Evolutionary conservation across 306 rosid genomes (phyloP).

Genomic region (Corylus americana): DNA sequence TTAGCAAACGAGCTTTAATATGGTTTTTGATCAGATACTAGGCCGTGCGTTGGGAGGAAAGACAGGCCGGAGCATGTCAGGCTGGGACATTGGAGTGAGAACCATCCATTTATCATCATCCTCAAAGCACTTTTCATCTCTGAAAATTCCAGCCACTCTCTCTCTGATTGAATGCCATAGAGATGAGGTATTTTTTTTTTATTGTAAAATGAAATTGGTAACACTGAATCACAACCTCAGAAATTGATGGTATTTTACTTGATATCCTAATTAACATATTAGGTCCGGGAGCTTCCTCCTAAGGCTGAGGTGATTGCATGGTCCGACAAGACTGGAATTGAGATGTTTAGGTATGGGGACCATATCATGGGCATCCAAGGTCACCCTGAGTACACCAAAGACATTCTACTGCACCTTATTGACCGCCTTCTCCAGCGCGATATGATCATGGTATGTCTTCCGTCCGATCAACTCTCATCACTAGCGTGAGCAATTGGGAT

Average conservation of each 20-base stretch:
- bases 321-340: constrained; percentile 82
- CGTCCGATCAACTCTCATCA: background rate
- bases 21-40: constrained; percentile 45
- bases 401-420: constrained; percentile 66
- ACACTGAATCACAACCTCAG: background rate
- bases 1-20: no score
- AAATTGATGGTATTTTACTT: background rate
- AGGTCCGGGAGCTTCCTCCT: constrained; percentile 72
- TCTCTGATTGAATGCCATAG: constrained; percentile 70
- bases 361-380: constrained; percentile 93
- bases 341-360: constrained; percentile 70
- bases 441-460: constrained; percentile 43
- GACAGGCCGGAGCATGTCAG: constrained; percentile 58
- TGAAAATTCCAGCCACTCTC: constrained; percentile 57
- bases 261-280: background rate
- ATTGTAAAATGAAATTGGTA: background rate
- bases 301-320: constrained; percentile 79
- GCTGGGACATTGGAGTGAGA: constrained; percentile 89
- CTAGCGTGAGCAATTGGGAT: background rate
- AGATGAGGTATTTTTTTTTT: constrained; percentile 61
- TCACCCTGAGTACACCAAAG: constrained; percentile 87
- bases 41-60: constrained; percentile 88
- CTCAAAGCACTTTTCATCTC: constrained; percentile 42
- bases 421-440: constrained; percentile 61
- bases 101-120: constrained; percentile 55